Evolutionary conservation across 2,329 filamentous ascomycete genomes (phyloP).

Genomic region (Aureobasidium sp.): DNA sequence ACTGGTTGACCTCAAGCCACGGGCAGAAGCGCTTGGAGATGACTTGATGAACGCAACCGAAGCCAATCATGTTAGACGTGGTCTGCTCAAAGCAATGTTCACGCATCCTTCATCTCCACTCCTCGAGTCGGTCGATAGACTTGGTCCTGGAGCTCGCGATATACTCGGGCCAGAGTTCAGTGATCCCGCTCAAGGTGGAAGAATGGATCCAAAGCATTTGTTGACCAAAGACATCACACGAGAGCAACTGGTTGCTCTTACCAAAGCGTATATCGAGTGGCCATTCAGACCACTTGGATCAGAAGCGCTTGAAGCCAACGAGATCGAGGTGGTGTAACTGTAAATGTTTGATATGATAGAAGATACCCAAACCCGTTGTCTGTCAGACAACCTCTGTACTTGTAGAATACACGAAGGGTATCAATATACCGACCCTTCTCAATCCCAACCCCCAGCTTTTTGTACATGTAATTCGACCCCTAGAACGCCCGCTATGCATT

Average conservation of each 20-base stretch:
- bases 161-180: slow-evolving; percentile 39
- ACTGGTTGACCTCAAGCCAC: slow-evolving; percentile 62
- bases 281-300: slow-evolving; percentile 40
- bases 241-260: slow-evolving; percentile 49
- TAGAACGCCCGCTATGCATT: slow-evolving; percentile 13
- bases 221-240: slow-evolving; percentile 42
- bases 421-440: not conserved
- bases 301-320: slow-evolving; percentile 3
- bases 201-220: slow-evolving; percentile 35
- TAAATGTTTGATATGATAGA: not conserved
- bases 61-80: slow-evolving; percentile 22
- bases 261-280: slow-evolving; percentile 56
- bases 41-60: slow-evolving; percentile 19
- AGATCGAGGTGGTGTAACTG: not conserved
- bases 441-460: not conserved
- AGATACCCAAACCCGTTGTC: not conserved
- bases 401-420: slow-evolving; percentile 1
- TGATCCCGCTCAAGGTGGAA: slow-evolving; percentile 42
- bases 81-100: slow-evolving; percentile 43
- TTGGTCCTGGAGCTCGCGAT: slow-evolving; percentile 52
- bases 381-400: not conserved
- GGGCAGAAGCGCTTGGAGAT: slow-evolving; percentile 24
- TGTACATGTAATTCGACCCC: not conserved
- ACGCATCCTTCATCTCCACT: slow-evolving; percentile 29
- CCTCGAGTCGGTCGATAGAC: slow-evolving; percentile 36